phyloP scores from a whole-genome alignment of 257 asterid species.

The Penstemon barbatus region DNA sequence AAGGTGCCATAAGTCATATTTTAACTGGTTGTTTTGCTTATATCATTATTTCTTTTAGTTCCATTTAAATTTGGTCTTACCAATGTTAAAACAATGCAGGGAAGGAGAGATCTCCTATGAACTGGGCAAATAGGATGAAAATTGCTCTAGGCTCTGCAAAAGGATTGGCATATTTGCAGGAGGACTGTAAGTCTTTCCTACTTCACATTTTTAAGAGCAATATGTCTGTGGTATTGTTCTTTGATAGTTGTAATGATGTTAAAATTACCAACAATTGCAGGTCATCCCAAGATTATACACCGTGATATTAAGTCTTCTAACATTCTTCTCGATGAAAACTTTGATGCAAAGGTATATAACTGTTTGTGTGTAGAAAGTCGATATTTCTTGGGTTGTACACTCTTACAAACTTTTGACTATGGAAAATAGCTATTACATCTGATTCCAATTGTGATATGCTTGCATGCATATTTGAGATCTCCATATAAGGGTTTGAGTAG shows the following conservation, averaged over 20 bases:
- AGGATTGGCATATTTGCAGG: conserved; percentile 84
- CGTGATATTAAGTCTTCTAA: conserved; percentile 90
- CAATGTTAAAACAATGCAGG: conserved; percentile 46
- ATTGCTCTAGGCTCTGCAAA: conserved; percentile 82
- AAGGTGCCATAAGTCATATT: conserved; percentile 21
- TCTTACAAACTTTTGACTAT: not conserved
- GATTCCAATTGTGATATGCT: conserved; percentile 8
- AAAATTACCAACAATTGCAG: conserved; percentile 45
- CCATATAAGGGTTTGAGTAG: not conserved
- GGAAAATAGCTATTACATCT: not conserved
- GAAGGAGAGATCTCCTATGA: conserved; percentile 52
- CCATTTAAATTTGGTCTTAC: conserved; percentile 24
- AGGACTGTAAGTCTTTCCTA: conserved; percentile 65
- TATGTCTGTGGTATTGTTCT: conserved; percentile 13
- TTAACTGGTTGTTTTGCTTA: conserved; percentile 7
- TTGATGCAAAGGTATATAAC: conserved; percentile 70
- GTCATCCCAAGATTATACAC: conserved; percentile 83
- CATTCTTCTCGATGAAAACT: conserved; percentile 75
- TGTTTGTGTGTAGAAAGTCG: conserved; percentile 6
- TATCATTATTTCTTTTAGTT: conserved; percentile 18
- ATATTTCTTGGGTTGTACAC: conserved; percentile 5
- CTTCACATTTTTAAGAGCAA: conserved; percentile 20
- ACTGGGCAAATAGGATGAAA: conserved; percentile 76
- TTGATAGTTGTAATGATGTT: conserved; percentile 16
- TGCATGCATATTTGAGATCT: not conserved